Conservation (phyloP, 805 yeast species). For the Wickerhamiella parazyma region DNA sequence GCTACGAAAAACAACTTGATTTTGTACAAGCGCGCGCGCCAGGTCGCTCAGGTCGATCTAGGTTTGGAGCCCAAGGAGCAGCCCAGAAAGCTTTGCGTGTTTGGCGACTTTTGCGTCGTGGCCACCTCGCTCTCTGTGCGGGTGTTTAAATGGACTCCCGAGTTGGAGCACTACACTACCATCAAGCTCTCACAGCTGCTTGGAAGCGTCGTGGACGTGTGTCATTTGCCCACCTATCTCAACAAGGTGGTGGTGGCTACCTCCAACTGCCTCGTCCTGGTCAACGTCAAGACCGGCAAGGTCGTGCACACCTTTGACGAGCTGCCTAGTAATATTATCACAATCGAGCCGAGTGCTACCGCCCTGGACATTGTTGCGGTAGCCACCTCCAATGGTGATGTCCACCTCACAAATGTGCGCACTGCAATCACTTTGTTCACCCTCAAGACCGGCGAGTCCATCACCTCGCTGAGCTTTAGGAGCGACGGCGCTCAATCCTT, state of each 20-base stretch:
- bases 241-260: slow-evolving; percentile 85
- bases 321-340: slow-evolving; percentile 44
- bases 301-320: slow-evolving; percentile 41
- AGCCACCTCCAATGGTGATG: slow-evolving; percentile 57
- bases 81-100: slow-evolving; percentile 41
- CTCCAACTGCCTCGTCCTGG: slow-evolving; percentile 41
- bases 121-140: slow-evolving; percentile 33
- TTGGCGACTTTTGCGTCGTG: slow-evolving; percentile 65
- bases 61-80: slow-evolving; percentile 25
- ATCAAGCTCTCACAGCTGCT: slow-evolving; percentile 44
- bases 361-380: slow-evolving; percentile 72
- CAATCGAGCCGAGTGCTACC: slow-evolving; percentile 64
- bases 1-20: slow-evolving; percentile 62
- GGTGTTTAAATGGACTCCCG: slow-evolving; percentile 39
- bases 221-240: slow-evolving; percentile 83
- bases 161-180: slow-evolving; percentile 55
- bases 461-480: slow-evolving; percentile 62
- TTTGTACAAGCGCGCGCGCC: slow-evolving; percentile 66
- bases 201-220: slow-evolving; percentile 54
- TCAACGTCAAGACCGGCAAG: slow-evolving; percentile 69
- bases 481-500: slow-evolving; percentile 81
- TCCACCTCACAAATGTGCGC: slow-evolving; percentile 52
- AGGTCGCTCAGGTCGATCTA: slow-evolving; percentile 31
- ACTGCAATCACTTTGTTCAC: slow-evolving; percentile 45
- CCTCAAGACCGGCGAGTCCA: slow-evolving; percentile 28